Evolutionary conservation across 352 stramenopile genomes (phyloP), one percentile per base, ranked within the genome.

Genomic region (Salisapilia sapeloensis): DNA sequence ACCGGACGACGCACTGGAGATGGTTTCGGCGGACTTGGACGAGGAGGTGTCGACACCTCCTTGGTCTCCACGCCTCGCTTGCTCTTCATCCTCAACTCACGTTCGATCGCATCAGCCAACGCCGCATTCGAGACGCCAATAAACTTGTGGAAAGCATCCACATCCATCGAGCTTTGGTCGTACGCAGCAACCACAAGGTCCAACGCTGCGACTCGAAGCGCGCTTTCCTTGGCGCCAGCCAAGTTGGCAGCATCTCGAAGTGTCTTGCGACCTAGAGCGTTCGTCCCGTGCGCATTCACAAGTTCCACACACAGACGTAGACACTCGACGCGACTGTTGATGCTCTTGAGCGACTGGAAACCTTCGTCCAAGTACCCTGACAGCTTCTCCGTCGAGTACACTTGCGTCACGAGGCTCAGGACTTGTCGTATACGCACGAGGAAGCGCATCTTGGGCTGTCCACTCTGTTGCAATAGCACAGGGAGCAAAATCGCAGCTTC

Each of bases 31-130:
- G 24, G 24, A 28, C 10, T 13, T 28, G 24, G 24, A 28, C 24
- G 10, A 28, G 24, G 24, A 28, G 24, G 24, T 13, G n/a, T n/a
- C n/a, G n/a, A n/a, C n/a, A n/a, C n/a, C n/a, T n/a, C n/a, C n/a
- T n/a, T n/a, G n/a, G n/a, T n/a, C n/a, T 92, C 76, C 28, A 85
- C 78, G 4, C 67, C 69, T 55, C 87, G 74, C 42, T 92, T 72
- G 14, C 47, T 75, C 6, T 53, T 79, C 6, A n/a, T n/a, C n/a
- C n/a, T n/a, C n/a, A n/a, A n/a, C n/a, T n/a, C n/a, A n/a, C n/a
- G n/a, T n/a, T n/a, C n/a, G n/a, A n/a, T n/a, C n/a, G n/a, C n/a
- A n/a, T n/a, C n/a, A n/a, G n/a, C n/a, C n/a, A n/a, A n/a, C n/a
- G n/a, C n/a, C n/a, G n/a, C n/a, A n/a, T n/a, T n/a, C n/a, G n/a